These are phyloP conservation scores for Lithospermum erythrorhizon DNA, from an alignment of 257 asterid species.

Conservation along the genomic window DNA sequence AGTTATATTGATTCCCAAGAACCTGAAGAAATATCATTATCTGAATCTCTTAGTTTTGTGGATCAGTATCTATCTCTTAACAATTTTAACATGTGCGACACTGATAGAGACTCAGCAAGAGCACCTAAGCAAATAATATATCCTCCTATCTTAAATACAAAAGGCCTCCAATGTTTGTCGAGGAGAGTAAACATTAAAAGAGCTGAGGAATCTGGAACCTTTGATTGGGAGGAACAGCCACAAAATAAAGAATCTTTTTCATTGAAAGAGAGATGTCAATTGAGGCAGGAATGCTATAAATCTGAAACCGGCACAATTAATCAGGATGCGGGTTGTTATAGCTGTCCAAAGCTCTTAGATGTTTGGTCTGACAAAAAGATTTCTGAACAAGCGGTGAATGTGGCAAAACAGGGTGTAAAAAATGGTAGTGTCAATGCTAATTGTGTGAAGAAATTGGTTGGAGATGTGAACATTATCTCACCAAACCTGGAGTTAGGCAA, in stretches of 20 bases:
- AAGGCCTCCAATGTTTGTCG: conserved; percentile 53
- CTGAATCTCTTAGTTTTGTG: conserved; percentile 47
- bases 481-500: conserved; percentile 17
- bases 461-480: conserved; percentile 20
- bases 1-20: conserved; percentile 31
- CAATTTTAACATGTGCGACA: conserved; percentile 18
- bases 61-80: conserved; percentile 48
- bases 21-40: conserved; percentile 32
- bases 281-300: background rate
- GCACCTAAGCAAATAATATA: conserved; percentile 19
- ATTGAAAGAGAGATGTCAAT: conserved; percentile 16
- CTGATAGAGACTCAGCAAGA: conserved; percentile 17
- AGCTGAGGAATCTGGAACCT: conserved; percentile 25
- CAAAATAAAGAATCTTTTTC: conserved; percentile 15
- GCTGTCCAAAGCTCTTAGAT: background rate
- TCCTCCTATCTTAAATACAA: conserved; percentile 39
- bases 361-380: background rate
- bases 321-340: background rate
- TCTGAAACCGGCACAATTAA: background rate
- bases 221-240: conserved; percentile 51
- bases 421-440: conserved; percentile 10
- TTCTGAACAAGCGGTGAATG: background rate
- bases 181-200: conserved; percentile 28
- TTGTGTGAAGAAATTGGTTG: conserved; percentile 19
- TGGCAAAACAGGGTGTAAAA: background rate